Percentiles rank a stretch among this genome's conserved stretches.
Conservation (phyloP, 129 eudicot species). For the Glebionis coronaria region DNA sequence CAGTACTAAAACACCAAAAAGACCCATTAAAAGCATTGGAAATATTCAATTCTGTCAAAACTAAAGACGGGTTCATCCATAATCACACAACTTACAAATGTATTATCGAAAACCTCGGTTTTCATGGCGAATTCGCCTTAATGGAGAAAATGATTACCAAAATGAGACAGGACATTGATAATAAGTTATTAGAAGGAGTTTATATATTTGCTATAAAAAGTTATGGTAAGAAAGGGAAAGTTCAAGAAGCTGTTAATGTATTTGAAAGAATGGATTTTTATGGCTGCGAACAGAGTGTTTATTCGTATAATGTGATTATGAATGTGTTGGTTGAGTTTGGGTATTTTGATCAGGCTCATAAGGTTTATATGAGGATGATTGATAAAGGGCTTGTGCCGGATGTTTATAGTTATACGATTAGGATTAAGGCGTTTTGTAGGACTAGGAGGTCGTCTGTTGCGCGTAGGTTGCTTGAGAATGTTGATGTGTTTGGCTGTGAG, state of each 20-base stretch:
- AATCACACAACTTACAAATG: constrained; percentile 65
- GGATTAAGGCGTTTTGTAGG: constrained; percentile 89
- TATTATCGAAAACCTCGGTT: constrained; percentile 77
- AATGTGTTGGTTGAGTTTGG: constrained; percentile 77
- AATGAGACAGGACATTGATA: constrained; percentile 64
- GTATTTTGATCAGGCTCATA: constrained; percentile 73
- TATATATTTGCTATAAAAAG: constrained; percentile 62
- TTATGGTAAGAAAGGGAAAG: constrained; percentile 75
- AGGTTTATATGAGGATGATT: constrained; percentile 85
- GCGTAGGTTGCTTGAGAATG: constrained; percentile 74
- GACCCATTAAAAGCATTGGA: constrained; percentile 82
- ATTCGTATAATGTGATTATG: constrained; percentile 78
- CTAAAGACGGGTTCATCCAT: constrained; percentile 77
- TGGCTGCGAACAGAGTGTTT: constrained; percentile 64
- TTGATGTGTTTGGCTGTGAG: constrained; percentile 63
- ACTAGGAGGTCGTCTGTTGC: constrained; percentile 73
- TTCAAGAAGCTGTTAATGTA: constrained; percentile 82
- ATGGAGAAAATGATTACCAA: constrained; percentile 77
- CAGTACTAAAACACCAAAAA: constrained; percentile 74
- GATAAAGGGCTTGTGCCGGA: constrained; percentile 72
- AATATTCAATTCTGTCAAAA: constrained; percentile 67
- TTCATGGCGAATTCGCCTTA: constrained; percentile 65
- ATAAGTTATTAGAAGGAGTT: constrained; percentile 54
- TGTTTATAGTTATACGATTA: constrained; percentile 73
- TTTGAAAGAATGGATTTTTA: constrained; percentile 96